Base-by-base conservation (phyloP, 1,139 yeast species). In the Pichia sp. region DNA sequence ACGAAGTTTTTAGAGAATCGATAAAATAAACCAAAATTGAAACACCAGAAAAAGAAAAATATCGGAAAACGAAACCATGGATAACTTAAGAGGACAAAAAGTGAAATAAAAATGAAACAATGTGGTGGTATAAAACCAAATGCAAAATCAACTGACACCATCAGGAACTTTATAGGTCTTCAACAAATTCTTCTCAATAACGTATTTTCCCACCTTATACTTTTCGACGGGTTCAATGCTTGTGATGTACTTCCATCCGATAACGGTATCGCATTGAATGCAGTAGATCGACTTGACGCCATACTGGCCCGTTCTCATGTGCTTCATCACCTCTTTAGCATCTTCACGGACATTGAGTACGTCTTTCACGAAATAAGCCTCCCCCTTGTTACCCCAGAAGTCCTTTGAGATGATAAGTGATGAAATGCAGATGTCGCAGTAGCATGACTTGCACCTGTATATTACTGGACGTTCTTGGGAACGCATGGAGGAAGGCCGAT, bases 181-280 rank as follows among this genome's bases (percentile, higher is more conserved):
- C 34, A 56, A 41, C 8, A 58, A 38, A 15, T 54, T 62, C 36
- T 69, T 72, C 70, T 88, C 96, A 66, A 89, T 81, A 49, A 88
- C 92, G 67, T 73, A 88, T 67, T 85, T 84, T 51, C 90, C 90
- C 66, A 84, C 93, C 67, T 90, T 89, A 68, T 89, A 89, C 57
- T 75, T 73, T 69, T 89, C 90, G 31, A 73, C 66, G 52, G 72
- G 70, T 47, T 75, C 73, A 58, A 74, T 81, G 11, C 93, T 79
- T 63, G 77, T 79, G 58, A 85, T 75, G 68, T 90, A 90, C 61
- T 77, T 80, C 97, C 97, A 89, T 8, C 96, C 97, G 40, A 89
- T 71, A 49, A 75, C 75, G 4, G 70, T 66, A 51, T 72, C 69
- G 67, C 96, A 89, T 63, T 83, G 88, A 58, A 78, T 79, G 69